These are phyloP conservation scores for Aspergillus neoniger DNA, from an alignment of 2,329 filamentous ascomycete species.

Conservation along the genomic window DNA sequence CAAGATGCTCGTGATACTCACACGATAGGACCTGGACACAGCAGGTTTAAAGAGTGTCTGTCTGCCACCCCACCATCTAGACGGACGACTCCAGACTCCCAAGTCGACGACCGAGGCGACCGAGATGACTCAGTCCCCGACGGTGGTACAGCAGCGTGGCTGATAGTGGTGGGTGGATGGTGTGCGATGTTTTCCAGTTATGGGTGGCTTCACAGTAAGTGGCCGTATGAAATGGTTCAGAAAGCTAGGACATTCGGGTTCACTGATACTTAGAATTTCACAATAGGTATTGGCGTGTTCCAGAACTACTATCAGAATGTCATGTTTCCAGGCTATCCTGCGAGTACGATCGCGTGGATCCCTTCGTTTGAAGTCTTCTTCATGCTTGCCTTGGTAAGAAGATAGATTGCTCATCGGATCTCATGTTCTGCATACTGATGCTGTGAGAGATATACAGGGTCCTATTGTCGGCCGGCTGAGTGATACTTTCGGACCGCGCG, in stretches of 20 bases:
- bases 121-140: background rate
- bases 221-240: no score
- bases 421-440: background rate
- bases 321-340: constrained; percentile 9
- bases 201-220: constrained; percentile 2
- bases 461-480: constrained; percentile 65
- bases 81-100: no score
- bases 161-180: constrained; percentile 3
- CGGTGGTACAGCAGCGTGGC: background rate
- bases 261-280: no score
- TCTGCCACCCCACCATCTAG: no score
- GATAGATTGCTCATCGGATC: no score
- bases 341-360: constrained; percentile 18
- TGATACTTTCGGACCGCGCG: constrained; percentile 64
- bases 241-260: no score
- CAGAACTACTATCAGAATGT: constrained; percentile 15
- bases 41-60: no score
- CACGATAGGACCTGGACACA: no score
- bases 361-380: constrained; percentile 16
- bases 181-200: constrained; percentile 3
- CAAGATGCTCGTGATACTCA: no score
- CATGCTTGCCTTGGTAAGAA: constrained; percentile 14
- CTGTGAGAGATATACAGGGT: background rate
- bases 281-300: constrained; percentile 14
- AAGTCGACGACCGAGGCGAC: no score